A percentile compares a stretch with the other conserved stretches of the same genome.
phyloP scores from a whole-genome alignment of 1,284 basidiomycete species.

The Cutaneotrichosporon sp. region DNA sequence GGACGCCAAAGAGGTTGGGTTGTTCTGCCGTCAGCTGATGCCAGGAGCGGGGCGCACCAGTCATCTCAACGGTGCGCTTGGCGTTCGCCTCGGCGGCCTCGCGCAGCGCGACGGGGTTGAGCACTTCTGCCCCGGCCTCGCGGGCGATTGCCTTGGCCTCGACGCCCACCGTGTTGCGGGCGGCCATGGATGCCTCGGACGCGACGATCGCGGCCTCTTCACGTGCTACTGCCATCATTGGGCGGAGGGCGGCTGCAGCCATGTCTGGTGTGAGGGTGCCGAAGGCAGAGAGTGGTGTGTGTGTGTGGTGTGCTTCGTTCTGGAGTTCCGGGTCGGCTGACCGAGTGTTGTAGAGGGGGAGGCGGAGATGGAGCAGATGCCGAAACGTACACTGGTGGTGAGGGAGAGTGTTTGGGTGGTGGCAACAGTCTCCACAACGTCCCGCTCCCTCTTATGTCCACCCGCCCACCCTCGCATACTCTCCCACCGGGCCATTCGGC shows the following conservation, averaged over 20 bases:
- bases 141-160: slow-evolving; percentile 34
- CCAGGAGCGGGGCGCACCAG: slow-evolving; percentile 11
- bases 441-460: too few species aligned
- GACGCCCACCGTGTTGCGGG: slow-evolving; percentile 28
- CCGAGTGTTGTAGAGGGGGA: background rate
- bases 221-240: slow-evolving; percentile 42
- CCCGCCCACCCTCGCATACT: too few species aligned
- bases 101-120: slow-evolving; percentile 41
- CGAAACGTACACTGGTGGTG: background rate
- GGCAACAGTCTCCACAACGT: background rate
- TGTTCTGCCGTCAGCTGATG: slow-evolving; percentile 13
- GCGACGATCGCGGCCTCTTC: slow-evolving; percentile 44
- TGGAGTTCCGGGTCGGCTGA: background rate
- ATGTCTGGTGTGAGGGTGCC: slow-evolving; percentile 8
- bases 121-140: slow-evolving; percentile 24
- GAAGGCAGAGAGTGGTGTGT: background rate
- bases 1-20: background rate
- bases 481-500: too few species aligned
- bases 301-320: background rate
- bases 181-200: slow-evolving; percentile 33
- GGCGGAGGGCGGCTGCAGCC: slow-evolving; percentile 33
- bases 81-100: slow-evolving; percentile 40
- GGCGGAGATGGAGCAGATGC: background rate
- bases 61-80: slow-evolving; percentile 25
- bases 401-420: background rate